phyloP scores from a whole-genome alignment of 768 basidiomycete genomes.

The Cystofilobasidium capitatum region DNA sequence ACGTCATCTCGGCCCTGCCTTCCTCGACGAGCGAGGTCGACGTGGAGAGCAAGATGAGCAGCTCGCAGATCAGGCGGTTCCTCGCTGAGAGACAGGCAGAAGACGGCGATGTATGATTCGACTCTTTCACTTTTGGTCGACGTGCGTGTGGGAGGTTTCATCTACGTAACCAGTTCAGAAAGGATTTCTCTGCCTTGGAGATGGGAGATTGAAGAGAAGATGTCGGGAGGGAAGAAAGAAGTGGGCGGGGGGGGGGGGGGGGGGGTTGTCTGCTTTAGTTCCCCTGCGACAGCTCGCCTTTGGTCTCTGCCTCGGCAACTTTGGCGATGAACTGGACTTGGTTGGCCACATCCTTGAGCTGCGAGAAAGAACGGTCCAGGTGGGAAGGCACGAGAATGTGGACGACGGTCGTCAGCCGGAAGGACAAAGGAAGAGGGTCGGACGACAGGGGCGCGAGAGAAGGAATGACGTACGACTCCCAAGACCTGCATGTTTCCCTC shows the following conservation, averaged over 20 bases:
- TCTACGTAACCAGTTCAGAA: too few species aligned
- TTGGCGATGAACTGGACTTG: slow-evolving; percentile 72
- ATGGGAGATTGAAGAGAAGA: too few species aligned
- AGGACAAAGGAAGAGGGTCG: neutral
- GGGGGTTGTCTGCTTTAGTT: too few species aligned
- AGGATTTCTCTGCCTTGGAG: too few species aligned
- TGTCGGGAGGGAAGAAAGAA: too few species aligned
- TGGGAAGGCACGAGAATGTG: neutral
- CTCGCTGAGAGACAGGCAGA: neutral
- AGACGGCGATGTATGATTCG: neutral
- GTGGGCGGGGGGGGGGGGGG: too few species aligned
- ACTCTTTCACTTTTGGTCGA: neutral
- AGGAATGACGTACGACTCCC: slow-evolving; percentile 43
- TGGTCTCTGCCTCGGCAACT: slow-evolving; percentile 65
- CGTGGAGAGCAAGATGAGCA: slow-evolving; percentile 69
- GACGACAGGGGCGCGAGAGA: too few species aligned
- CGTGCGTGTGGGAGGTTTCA: too few species aligned
- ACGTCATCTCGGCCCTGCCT: slow-evolving; percentile 69
- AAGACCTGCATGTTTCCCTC: slow-evolving; percentile 76
- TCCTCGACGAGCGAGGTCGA: slow-evolving; percentile 36
- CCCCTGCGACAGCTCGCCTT: slow-evolving; percentile 29
- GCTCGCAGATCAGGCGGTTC: slow-evolving; percentile 74
- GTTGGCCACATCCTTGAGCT: slow-evolving; percentile 67
- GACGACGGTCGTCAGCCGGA: neutral
- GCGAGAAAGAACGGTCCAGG: neutral